Evolutionary conservation across 208 protist genomes (phyloP), one percentile per base, ranked within the genome.

Genomic region (Phytomonas sp.): DNA sequence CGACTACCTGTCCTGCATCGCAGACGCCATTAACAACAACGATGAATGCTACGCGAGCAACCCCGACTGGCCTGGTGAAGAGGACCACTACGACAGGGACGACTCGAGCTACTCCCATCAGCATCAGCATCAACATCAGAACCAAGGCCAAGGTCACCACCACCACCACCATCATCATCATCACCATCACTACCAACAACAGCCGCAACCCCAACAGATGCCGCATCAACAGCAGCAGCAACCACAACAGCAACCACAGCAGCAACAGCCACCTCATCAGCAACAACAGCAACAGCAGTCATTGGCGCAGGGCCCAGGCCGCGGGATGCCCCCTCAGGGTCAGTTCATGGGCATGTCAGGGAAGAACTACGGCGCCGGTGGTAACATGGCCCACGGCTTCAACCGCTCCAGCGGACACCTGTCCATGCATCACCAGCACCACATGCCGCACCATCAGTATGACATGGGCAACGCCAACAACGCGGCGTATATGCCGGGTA

Each of bases 61-160:
- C 0, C 59, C 71, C 0, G 75, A 82, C 43, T 93, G 87, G 87
- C 84, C 87, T 2, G 87, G 84, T 40, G 79, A 82, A 37, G 69
- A 80, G 51, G 62, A 78, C 53, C 65, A 80, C 77, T 92, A 88
- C 60, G 87, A 92, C 73, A 75, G 78, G 23, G 87, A 92, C 67
- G 84, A 81, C 68, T 89, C 84, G 32, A 71, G 77, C 13, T 89
- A 92, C 73, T 85, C 85, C 20, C 80, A 74, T 62, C 72, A 68
- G 67, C 72, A 66, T 34, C 61, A 64, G 69, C 74, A 78, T 65
- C 73, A 67, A 46, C 65, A 73, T 62, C 73, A 74, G 69, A 43
- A 40, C 51, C 56, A 34, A 46, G 60, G 71, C 56, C 46, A 56
- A 11, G 17, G 4, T 6, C 46, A 56, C 0, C 33, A 30, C n/a